Conservation (phyloP, 306 rosid genomes). For the Carpinus fangiana region DNA sequence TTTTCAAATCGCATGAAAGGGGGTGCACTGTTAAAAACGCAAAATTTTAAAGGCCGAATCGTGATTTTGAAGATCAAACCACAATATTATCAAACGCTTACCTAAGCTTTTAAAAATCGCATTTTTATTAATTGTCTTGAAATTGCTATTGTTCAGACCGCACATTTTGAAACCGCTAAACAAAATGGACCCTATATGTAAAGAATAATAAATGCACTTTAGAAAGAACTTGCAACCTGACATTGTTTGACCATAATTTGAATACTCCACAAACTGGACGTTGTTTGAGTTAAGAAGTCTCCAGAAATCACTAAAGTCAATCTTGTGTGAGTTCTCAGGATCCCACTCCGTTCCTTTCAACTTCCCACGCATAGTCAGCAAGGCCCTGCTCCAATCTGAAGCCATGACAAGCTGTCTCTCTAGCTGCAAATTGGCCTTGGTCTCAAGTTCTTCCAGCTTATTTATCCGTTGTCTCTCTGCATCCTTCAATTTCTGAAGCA, state of each 20-base stretch:
- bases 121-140: too few relatives aligned
- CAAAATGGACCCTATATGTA: neutral
- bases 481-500: conserved; percentile 72
- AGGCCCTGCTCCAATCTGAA: conserved; percentile 78
- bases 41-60: too few relatives aligned
- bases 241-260: conserved; percentile 85
- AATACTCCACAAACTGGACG: conserved; percentile 85
- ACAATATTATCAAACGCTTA: too few relatives aligned
- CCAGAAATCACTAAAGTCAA: conserved; percentile 79
- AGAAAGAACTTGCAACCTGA: conserved; percentile 60
- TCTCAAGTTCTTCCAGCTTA: conserved; percentile 77
- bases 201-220: neutral
- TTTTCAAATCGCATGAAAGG: too few relatives aligned
- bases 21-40: too few relatives aligned
- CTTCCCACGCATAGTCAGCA: conserved; percentile 75
- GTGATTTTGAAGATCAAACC: too few relatives aligned
- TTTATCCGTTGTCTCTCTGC: conserved; percentile 67
- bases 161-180: too few relatives aligned
- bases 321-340: conserved; percentile 85
- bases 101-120: too few relatives aligned
- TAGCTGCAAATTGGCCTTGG: conserved; percentile 74
- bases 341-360: conserved; percentile 92
- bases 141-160: too few relatives aligned
- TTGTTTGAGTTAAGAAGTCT: conserved; percentile 73
- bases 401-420: conserved; percentile 99